Evolutionary conservation across 1,284 basidiomycete genomes (phyloP), one percentile per base, ranked within the genome.

Genomic region (Microbotryum violaceum): DNA sequence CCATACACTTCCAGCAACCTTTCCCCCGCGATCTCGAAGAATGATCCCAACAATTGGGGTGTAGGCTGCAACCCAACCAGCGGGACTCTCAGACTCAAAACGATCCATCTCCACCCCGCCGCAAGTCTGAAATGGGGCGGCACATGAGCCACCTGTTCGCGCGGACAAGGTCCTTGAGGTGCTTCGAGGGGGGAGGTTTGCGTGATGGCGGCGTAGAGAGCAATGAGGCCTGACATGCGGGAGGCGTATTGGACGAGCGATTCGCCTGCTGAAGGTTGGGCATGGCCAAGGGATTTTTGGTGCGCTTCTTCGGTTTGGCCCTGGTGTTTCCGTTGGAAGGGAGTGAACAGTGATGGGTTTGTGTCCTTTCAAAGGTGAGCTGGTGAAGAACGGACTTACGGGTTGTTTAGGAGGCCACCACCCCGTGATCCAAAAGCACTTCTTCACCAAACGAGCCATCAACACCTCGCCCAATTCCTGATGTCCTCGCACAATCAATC

Each of bases 191-290:
- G 76, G 6, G 67, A 74, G 12, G 77, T 78, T 65, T 79, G 81
- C 47, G 93, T 74, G 60, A 96, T 83, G 9, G 85, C 82, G 74
- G 91, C 90, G 78, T 96, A 98, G 25, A 98, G 83, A 12, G 91
- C 83, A 79, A 91, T 81, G 52, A 93, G 83, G 7, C 91, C 91
- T 31, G 83, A 78, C 68, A 96, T 82, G n/a, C 94, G 83, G 50
- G 80, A 79, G 25, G 82, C 80, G 74, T 90, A 88, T 56, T 90
- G 87, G 20, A 82, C 77, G 20, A 77, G 73, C 0, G 80, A 78
- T 75, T 93, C 84, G 56, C 73, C 73, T 58, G 70, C 53, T 0
- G 69, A 71, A 14, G 74, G 66, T 27, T 67, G 63, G 33, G 82
- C 78, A 70, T 82, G 84, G 1, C 92, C 91, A 67, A 86, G 80